Percentiles rank a stretch among this genome's conserved stretches.
Evolutionary conservation across 306 rosid species (phyloP).

Genomic region (Rubus parviflorus): DNA sequence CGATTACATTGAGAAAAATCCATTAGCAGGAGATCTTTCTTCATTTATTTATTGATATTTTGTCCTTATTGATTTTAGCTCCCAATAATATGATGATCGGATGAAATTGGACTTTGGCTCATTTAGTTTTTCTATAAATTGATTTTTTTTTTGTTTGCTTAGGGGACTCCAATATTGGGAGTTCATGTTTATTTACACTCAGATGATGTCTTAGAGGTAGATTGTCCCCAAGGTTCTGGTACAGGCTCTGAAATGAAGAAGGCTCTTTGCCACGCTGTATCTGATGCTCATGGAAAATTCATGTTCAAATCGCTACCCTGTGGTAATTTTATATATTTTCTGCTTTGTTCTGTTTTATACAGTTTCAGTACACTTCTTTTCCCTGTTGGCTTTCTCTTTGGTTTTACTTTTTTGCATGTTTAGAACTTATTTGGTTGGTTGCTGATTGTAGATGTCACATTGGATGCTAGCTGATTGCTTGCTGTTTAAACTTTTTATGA

Average conservation of each 20-base stretch:
- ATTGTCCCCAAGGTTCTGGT: conserved; percentile 86
- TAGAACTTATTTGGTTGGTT: not conserved
- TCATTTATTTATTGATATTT: not conserved
- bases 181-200: conserved; percentile 84
- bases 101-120: not conserved
- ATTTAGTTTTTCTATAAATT: conserved; percentile 10
- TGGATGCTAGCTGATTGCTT: conserved; percentile 5
- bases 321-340: conserved; percentile 52
- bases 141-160: conserved; percentile 23
- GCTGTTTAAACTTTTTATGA: not conserved
- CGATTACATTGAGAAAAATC: not conserved
- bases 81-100: not conserved
- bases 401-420: conserved; percentile 3
- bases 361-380: not conserved
- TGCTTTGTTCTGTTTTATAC: conserved; percentile 5
- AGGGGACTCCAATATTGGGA: conserved; percentile 98
- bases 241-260: conserved; percentile 53
- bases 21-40: not conserved
- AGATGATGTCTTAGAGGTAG: conserved; percentile 77
- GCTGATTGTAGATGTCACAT: not conserved
- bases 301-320: conserved; percentile 80
- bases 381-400: not conserved
- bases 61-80: not conserved
- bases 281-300: conserved; percentile 88
- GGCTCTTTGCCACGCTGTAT: conserved; percentile 82